phyloP scores from a whole-genome alignment of 2,329 filamentous ascomycete genomes.

The Colletotrichum ledebouriae region DNA sequence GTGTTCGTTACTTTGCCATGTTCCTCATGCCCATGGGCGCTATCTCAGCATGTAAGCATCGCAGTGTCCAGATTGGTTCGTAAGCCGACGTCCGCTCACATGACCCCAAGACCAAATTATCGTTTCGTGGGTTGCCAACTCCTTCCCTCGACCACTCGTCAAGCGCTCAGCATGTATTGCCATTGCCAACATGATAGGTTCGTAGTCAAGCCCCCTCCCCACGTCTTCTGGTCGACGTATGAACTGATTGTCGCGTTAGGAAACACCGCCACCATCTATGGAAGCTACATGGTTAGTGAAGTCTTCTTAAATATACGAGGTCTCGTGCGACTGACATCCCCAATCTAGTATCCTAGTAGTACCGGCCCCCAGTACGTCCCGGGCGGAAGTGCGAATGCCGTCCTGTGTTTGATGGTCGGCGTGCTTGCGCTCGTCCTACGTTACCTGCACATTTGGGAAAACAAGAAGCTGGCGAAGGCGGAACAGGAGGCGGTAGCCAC shows the following conservation, averaged over 20 bases:
- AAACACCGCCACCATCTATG: slow-evolving; percentile 66
- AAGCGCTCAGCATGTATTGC: slow-evolving; percentile 76
- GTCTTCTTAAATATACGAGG: not conserved
- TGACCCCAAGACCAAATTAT: slow-evolving; percentile 62
- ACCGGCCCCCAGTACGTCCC: slow-evolving; percentile 60
- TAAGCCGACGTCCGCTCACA: not conserved
- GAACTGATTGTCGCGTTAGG: slow-evolving; percentile 52
- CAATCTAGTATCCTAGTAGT: slow-evolving; percentile 55
- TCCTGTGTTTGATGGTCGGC: slow-evolving; percentile 72
- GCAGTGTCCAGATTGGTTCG: not conserved
- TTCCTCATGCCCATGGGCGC: slow-evolving; percentile 71
- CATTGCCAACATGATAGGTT: slow-evolving; percentile 71
- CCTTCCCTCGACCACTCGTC: slow-evolving; percentile 77
- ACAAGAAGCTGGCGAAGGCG: slow-evolving; percentile 68
- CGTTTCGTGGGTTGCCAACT: slow-evolving; percentile 77
- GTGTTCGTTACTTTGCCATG: slow-evolving; percentile 72
- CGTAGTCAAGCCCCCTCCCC: not conserved
- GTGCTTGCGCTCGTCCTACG: slow-evolving; percentile 66
- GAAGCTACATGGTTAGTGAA: slow-evolving; percentile 19
- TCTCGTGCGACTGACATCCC: not conserved
- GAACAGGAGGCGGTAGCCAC: slow-evolving; percentile 48
- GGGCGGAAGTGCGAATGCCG: slow-evolving; percentile 72
- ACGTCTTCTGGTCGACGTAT: not conserved
- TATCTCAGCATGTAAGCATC: slow-evolving; percentile 58
- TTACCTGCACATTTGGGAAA: slow-evolving; percentile 69